Base-by-base conservation (phyloP, 225 moss, liverwort and hornwort species). In the Asterella californica region DNA sequence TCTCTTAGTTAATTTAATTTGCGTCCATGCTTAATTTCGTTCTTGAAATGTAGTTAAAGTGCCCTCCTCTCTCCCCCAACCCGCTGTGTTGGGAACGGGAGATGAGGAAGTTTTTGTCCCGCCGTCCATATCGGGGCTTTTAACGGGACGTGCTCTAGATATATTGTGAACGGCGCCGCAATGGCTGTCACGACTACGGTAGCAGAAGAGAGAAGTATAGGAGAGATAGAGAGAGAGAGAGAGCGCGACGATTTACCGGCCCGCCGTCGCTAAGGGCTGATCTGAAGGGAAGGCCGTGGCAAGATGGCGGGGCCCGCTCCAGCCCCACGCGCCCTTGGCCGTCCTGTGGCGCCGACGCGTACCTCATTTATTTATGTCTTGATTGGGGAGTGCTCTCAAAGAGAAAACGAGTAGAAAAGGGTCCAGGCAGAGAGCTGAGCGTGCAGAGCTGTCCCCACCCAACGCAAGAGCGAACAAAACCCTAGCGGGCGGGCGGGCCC, bases 281-380 rank as follows among this genome's bases (percentile, higher is more conserved):
- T n/a, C n/a, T n/a, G n/a, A n/a, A 64, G 64, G 64, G 64, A n/a
- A 21, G 37, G 10, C 45, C 7, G 21, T 22, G 21, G 75, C 54
- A 36, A 50, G 72, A 5, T 59, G 77, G 77, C 77, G 62, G 77
- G 77, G 25, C 47, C 47, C 25, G 72, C 47, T 49, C 12, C 10
- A 27, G 14, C 63, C 77, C 77, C 82, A 77, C 77, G 70, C 76
- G 68, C 77, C 76, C 70, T 42, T 82, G 59, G 77, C 82, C 82
- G 77, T 77, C 71, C 34, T 71, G 71, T 57, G 70, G 45, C 77
- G 62, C 77, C 70, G 77, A 77, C 71, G 77, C 77, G 71, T 71
- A 30, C 10, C 25, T 34, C 82, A 82, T 82, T 82, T 82, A 82
- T 77, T 82, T 82, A 82, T 77, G 55, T 72, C 71, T 55, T 59